These are phyloP conservation scores for Monsonia emarginata DNA, from an alignment of 441 rosid species.

Conservation along the genomic window DNA sequence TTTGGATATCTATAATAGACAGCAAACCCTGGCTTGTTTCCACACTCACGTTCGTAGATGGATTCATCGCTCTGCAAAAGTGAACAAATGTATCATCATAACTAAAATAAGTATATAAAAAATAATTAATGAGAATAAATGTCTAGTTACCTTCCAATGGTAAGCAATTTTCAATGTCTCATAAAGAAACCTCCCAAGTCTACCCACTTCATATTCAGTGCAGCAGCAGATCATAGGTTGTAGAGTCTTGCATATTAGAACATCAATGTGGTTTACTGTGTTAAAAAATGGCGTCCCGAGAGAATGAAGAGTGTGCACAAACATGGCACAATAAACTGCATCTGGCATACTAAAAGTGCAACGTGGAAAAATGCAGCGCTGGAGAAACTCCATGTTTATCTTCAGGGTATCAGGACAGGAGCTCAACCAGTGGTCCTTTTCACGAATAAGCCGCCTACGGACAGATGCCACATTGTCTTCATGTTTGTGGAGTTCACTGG, in stretches of 20 bases:
- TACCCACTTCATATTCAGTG: constrained; percentile 97
- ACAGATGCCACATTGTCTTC: constrained; percentile 95
- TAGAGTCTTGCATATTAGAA: constrained; percentile 85
- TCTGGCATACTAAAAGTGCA: constrained; percentile 99
- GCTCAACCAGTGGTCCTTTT: constrained; percentile 96
- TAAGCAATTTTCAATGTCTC: constrained; percentile 97
- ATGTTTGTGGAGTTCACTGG: constrained; percentile 72
- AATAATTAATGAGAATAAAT: not conserved
- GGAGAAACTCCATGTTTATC: constrained; percentile 99
- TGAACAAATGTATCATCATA: constrained; percentile 6
- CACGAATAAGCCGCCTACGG: constrained; percentile 75
- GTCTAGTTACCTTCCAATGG: constrained; percentile 80
- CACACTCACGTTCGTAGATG: constrained; percentile 88
- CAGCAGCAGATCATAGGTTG: constrained; percentile 99
- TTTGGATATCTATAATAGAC: constrained; percentile 93
- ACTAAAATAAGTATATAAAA: not conserved
- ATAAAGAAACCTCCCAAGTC: constrained; percentile 87
- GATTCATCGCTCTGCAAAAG: constrained; percentile 79
- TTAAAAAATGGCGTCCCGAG: constrained; percentile 97
- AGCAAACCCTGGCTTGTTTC: constrained; percentile 99
- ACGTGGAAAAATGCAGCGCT: constrained; percentile 98
- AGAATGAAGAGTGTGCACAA: constrained; percentile 94
- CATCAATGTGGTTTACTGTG: constrained; percentile 98
- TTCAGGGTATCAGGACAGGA: constrained; percentile 97
- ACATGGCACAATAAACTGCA: constrained; percentile 97